These are phyloP conservation scores for Pezicula carpinea DNA, from an alignment of 2,329 filamentous ascomycete species.

Conservation along the genomic window DNA sequence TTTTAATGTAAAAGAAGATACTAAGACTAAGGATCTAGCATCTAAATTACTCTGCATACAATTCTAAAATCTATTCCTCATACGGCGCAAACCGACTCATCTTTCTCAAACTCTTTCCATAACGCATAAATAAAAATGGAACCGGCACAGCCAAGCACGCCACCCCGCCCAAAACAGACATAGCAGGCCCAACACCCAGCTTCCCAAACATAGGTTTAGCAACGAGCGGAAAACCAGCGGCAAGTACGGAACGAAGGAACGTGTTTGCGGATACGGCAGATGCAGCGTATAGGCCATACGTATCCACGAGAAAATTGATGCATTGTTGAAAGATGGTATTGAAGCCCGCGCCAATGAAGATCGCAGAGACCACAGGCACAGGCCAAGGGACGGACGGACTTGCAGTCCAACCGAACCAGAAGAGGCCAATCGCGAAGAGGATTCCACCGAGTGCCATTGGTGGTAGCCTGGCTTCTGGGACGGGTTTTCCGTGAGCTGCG, in stretches of 20 bases:
- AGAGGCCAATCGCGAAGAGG: conserved; percentile 24
- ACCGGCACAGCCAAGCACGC: conserved; percentile 49
- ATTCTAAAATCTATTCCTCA: too few relatives aligned
- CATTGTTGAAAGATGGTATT: conserved; percentile 28
- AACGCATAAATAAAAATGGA: conserved; percentile 47
- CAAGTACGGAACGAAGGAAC: conserved; percentile 38
- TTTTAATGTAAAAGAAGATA: too few relatives aligned
- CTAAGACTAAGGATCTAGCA: too few relatives aligned
- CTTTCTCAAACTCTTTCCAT: conserved; percentile 31
- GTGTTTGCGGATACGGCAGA: conserved; percentile 41
- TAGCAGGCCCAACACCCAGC: conserved; percentile 60
- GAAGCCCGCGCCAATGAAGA: conserved; percentile 24
- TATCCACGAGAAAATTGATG: conserved; percentile 32
- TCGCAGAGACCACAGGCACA: conserved; percentile 13
- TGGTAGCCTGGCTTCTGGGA: conserved; percentile 41
- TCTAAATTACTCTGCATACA: too few relatives aligned
- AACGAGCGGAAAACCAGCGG: conserved; percentile 40
- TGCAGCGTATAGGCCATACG: conserved; percentile 41
- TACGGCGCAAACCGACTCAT: conserved; percentile 38
- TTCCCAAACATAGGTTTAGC: conserved; percentile 51
- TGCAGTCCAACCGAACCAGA: conserved; percentile 27
- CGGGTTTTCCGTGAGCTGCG: conserved; percentile 33
- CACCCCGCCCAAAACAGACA: conserved; percentile 57
- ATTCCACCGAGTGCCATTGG: conserved; percentile 35
- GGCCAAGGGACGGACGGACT: conserved; percentile 18